Conservation (phyloP, 768 basidiomycete species). For the Punctularia strigosozonata region DNA sequence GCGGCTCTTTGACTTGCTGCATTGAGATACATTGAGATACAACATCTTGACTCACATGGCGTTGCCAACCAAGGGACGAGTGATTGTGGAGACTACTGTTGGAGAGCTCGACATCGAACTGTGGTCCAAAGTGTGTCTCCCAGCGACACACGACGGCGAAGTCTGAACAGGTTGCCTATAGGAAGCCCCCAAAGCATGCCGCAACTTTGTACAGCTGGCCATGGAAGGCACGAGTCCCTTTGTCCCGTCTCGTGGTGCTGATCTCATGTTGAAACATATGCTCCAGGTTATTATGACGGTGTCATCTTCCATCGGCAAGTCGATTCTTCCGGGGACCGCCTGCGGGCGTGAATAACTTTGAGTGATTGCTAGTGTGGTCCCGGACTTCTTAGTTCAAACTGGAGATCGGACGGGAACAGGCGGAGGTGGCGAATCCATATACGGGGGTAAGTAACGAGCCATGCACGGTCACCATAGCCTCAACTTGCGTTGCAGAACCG, state of each 20-base stretch:
- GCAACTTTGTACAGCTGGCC: conserved; percentile 80
- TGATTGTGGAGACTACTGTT: conserved; percentile 79
- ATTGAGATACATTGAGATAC: too few species aligned
- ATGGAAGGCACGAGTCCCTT: conserved; percentile 65
- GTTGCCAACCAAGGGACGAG: conserved; percentile 75
- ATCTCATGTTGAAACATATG: background rate
- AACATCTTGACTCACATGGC: too few species aligned
- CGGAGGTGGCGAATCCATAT: conserved; percentile 88
- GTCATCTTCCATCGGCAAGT: conserved; percentile 86
- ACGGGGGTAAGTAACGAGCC: conserved; percentile 58
- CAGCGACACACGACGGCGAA: background rate
- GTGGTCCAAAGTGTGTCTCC: conserved; percentile 67
- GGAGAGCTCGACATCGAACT: conserved; percentile 86
- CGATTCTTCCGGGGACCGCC: background rate
- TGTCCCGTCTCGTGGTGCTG: background rate
- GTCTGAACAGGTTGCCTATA: conserved; percentile 14
- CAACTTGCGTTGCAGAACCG: conserved; percentile 41
- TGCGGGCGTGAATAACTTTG: background rate
- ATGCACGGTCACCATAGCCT: background rate
- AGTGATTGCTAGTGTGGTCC: conserved; percentile 48
- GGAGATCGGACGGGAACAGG: conserved; percentile 91
- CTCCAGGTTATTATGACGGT: conserved; percentile 86
- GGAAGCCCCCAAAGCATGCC: conserved; percentile 92
- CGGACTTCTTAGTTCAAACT: conserved; percentile 88
- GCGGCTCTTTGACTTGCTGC: too few species aligned